These are phyloP conservation scores for Kokia cookei DNA, from an alignment of 441 rosid species.

Conservation along the genomic window DNA sequence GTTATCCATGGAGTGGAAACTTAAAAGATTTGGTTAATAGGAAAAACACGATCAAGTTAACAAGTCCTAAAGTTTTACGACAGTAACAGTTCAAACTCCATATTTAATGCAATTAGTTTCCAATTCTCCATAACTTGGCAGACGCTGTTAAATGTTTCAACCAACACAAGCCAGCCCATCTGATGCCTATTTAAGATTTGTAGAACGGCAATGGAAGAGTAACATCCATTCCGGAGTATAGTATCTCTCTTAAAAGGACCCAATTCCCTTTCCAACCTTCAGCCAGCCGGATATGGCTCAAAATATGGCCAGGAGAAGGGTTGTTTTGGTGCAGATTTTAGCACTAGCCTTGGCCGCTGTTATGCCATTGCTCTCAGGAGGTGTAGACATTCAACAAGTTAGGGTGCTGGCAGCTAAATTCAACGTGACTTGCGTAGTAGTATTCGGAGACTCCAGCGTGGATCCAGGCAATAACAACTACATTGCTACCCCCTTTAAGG, in stretches of 20 bases:
- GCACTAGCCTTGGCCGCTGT: slow-evolving; percentile 3
- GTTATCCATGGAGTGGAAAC: not conserved
- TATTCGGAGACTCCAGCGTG: slow-evolving; percentile 86
- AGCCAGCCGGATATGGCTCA: not conserved
- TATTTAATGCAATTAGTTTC: not conserved
- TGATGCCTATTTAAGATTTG: not conserved
- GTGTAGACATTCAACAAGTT: slow-evolving; percentile 23
- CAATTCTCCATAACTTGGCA: not conserved
- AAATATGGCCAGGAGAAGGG: not conserved
- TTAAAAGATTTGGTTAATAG: not conserved
- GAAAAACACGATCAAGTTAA: not conserved
- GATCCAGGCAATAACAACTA: slow-evolving; percentile 83
- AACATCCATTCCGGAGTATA: not conserved
- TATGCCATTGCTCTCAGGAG: slow-evolving; percentile 16
- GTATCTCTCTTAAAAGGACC: not conserved
- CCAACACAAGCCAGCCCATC: not conserved
- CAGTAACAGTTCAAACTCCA: not conserved
- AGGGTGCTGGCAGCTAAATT: slow-evolving; percentile 36
- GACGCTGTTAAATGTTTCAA: slow-evolving; percentile 1
- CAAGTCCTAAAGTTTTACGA: not conserved
- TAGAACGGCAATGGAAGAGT: not conserved
- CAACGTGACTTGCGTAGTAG: slow-evolving; percentile 57
- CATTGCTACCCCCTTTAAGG: slow-evolving; percentile 45
- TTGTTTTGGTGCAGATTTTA: not conserved
- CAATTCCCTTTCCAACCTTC: not conserved